Evolutionary conservation across 768 basidiomycete species (phyloP).

Genomic region (Trametes gibbosa): DNA sequence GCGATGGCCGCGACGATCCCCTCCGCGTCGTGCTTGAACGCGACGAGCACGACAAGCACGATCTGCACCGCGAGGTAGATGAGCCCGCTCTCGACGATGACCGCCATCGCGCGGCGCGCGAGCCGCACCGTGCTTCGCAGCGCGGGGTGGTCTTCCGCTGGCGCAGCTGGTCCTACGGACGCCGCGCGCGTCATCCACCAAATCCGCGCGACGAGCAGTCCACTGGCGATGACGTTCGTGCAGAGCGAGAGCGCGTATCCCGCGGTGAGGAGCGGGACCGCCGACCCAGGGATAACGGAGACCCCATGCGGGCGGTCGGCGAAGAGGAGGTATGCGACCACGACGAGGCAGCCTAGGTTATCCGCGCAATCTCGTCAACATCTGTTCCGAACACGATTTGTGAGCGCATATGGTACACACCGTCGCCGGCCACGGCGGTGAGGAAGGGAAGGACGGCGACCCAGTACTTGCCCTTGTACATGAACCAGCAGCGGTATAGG

Average conservation of each 20-base stretch:
- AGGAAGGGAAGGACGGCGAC: background rate
- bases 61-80: slow-evolving; percentile 41
- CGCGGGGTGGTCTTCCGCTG: no score
- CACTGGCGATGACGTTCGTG: slow-evolving; percentile 41
- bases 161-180: background rate
- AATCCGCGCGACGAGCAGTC: slow-evolving; percentile 40
- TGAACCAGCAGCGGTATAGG: background rate
- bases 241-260: slow-evolving; percentile 34
- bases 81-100: slow-evolving; percentile 40
- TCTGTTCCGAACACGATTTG: no score
- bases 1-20: slow-evolving; percentile 37
- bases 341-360: no score
- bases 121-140: background rate
- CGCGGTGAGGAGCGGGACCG: slow-evolving; percentile 35
- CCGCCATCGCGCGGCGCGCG: slow-evolving; percentile 26
- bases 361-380: no score
- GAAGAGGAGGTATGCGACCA: no score
- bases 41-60: slow-evolving; percentile 39
- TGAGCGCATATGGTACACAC: background rate
- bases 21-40: slow-evolving; percentile 34
- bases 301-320: no score
- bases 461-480: background rate
- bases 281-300: background rate
- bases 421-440: background rate
- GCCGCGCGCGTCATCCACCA: slow-evolving; percentile 28